Conservation (phyloP, 164 flowering plant species). For the Nelumbo lutea region DNA sequence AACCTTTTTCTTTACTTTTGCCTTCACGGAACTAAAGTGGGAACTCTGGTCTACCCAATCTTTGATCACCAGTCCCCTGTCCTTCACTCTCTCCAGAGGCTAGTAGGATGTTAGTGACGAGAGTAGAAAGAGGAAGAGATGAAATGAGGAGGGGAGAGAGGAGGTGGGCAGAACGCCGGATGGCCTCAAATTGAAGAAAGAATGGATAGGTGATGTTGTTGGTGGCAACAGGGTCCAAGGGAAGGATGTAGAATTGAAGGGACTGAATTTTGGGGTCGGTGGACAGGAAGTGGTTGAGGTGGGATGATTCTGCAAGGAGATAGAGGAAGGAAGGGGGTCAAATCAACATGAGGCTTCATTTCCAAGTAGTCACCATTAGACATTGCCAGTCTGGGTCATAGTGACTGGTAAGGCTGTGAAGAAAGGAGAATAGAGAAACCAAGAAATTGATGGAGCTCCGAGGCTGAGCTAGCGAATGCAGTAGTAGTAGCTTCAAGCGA, state of each 20-base stretch:
- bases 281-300: slow-evolving; percentile 14
- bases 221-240: slow-evolving; percentile 11
- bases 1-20: too few relatives aligned
- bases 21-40: too few relatives aligned
- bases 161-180: slow-evolving; percentile 31
- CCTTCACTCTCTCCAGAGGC: slow-evolving; percentile 17
- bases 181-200: slow-evolving; percentile 32
- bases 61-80: slow-evolving; percentile 23
- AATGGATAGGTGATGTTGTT: slow-evolving; percentile 31
- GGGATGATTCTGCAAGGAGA: slow-evolving; percentile 13
- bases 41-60: slow-evolving; percentile 26
- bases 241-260: slow-evolving; percentile 17
- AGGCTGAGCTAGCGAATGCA: too few relatives aligned
- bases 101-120: slow-evolving; percentile 18
- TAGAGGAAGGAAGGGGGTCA: slow-evolving; percentile 22
- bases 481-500: too few relatives aligned
- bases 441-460: too few relatives aligned
- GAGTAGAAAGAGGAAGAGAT: slow-evolving; percentile 13
- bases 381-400: too few relatives aligned
- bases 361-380: too few relatives aligned
- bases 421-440: too few relatives aligned
- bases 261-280: slow-evolving; percentile 18
- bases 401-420: too few relatives aligned
- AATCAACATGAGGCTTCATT: slow-evolving; percentile 23
- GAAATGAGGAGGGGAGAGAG: slow-evolving; percentile 19